phyloP scores from a whole-genome alignment of 352 stramenopile genomes.

The Globisporangium heterothallicum region DNA sequence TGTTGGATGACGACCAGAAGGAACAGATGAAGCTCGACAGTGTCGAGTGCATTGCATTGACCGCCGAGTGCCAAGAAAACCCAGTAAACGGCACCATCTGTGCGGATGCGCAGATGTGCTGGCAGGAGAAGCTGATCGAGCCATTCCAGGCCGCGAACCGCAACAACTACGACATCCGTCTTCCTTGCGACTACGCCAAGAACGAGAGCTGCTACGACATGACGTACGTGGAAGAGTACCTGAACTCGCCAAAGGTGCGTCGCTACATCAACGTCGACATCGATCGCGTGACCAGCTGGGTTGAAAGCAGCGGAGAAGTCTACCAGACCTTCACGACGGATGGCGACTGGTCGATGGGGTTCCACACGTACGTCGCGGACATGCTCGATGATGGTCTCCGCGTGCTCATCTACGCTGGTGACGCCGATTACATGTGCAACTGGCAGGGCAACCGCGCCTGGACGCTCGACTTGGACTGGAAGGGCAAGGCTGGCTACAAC shows the following conservation, averaged over 20 bases:
- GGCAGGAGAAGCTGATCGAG: constrained; percentile 20
- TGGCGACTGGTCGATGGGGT: constrained; percentile 92
- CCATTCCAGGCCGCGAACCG: constrained; percentile 18
- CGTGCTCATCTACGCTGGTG: constrained; percentile 93
- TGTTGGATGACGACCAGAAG: constrained; percentile 30
- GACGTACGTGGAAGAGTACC: constrained; percentile 28
- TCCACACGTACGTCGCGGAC: constrained; percentile 38
- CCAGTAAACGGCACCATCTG: constrained; percentile 24
- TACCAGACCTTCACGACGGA: constrained; percentile 67
- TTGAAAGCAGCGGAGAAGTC: constrained; percentile 86
- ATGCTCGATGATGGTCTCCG: constrained; percentile 66
- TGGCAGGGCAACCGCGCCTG: constrained; percentile 93
- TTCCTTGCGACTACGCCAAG: constrained; percentile 23
- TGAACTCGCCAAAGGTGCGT: constrained; percentile 45
- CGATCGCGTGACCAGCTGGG: constrained; percentile 42
- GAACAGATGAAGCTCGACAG: constrained; percentile 32
- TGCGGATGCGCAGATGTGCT: constrained; percentile 22
- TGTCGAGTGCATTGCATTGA: constrained; percentile 17
- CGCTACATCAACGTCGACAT: constrained; percentile 17
- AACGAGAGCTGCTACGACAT: constrained; percentile 25
- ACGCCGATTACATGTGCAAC: constrained; percentile 96
- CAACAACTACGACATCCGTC: constrained; percentile 63
- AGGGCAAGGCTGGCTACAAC: constrained; percentile 79
- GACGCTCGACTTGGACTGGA: constrained; percentile 89
- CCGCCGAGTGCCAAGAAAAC: constrained; percentile 1